A percentile compares a stretch with the other conserved stretches of the same genome.
Evolutionary conservation across 2,329 filamentous ascomycete genomes (phyloP).

Genomic region (Aspergillus brunneoviolaceus): DNA sequence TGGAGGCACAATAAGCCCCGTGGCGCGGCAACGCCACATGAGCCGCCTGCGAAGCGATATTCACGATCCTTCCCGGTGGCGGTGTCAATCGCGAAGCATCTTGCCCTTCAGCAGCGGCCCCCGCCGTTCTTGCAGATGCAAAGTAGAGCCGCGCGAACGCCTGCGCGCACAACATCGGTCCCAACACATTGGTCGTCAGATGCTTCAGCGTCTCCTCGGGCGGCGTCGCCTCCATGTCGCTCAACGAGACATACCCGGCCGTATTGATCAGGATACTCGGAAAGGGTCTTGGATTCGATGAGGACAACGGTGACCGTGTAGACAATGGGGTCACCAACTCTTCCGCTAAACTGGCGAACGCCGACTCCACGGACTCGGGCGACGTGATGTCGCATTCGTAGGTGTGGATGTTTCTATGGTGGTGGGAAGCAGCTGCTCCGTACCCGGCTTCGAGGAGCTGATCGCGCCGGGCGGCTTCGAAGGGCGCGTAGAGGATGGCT

Average conservation of each 20-base stretch:
- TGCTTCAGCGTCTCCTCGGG: slow-evolving; percentile 47
- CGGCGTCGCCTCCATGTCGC: slow-evolving; percentile 44
- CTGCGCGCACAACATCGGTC: slow-evolving; percentile 48
- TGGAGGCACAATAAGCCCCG: slow-evolving; percentile 51
- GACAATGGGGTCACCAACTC: slow-evolving; percentile 16
- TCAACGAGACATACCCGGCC: slow-evolving; percentile 48
- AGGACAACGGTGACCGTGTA: not conserved
- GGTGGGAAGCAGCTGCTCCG: slow-evolving; percentile 13
- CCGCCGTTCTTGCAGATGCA: too few relatives aligned
- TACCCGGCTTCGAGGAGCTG: slow-evolving; percentile 40
- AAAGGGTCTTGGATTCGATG: slow-evolving; percentile 26
- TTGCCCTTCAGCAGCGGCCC: not conserved
- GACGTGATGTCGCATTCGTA: slow-evolving; percentile 52
- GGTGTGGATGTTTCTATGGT: slow-evolving; percentile 28
- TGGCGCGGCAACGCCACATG: slow-evolving; percentile 48
- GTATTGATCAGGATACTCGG: slow-evolving; percentile 46
- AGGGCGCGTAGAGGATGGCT: slow-evolving; percentile 50
- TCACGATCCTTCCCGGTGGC: slow-evolving; percentile 47
- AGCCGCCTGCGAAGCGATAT: slow-evolving; percentile 48
- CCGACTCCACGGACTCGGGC: slow-evolving; percentile 46
- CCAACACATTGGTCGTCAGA: slow-evolving; percentile 46
- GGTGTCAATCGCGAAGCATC: not conserved
- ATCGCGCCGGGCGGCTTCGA: slow-evolving; percentile 42
- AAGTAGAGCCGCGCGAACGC: slow-evolving; percentile 48
- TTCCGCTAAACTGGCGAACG: slow-evolving; percentile 40